Evolutionary conservation across 768 basidiomycete genomes (phyloP).

Genomic region (Lactarius hatsudake): DNA sequence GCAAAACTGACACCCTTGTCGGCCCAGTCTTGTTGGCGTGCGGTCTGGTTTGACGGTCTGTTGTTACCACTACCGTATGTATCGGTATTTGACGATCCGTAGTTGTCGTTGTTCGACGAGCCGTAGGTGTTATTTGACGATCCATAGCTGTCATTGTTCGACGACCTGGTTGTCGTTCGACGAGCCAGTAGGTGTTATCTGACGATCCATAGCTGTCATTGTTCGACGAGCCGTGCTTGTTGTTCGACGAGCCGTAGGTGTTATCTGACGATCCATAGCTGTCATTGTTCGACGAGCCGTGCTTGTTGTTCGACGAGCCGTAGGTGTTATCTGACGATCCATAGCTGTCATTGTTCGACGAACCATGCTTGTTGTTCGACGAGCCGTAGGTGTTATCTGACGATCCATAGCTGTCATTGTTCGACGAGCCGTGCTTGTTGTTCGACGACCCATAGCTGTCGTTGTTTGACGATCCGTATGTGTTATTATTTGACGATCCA

Average conservation of each 20-base stretch:
- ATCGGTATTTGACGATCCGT: conserved; percentile 28
- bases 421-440: conserved; percentile 18
- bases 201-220: conserved; percentile 30
- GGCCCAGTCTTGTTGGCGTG: conserved; percentile 33
- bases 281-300: conserved; percentile 7
- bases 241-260: conserved; percentile 30
- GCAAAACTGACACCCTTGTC: conserved; percentile 40
- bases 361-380: conserved; percentile 25
- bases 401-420: conserved; percentile 16
- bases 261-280: conserved; percentile 32
- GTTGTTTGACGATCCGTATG: conserved; percentile 28
- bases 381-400: conserved; percentile 29
- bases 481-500: conserved; percentile 8
- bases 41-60: not conserved
- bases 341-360: conserved; percentile 11
- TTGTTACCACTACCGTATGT: conserved; percentile 17
- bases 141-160: conserved; percentile 23
- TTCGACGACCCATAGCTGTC: conserved; percentile 32
- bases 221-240: not conserved
- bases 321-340: conserved; percentile 6
- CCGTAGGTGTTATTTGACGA: not conserved
- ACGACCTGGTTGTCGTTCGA: conserved; percentile 28
- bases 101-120: conserved; percentile 30
- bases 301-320: conserved; percentile 26
- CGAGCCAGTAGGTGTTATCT: conserved; percentile 30